Percentiles rank a stretch among this genome's conserved stretches.
These are phyloP conservation scores for Fusarium metavorans DNA, from an alignment of 2,329 filamentous ascomycete species.

Conservation along the genomic window DNA sequence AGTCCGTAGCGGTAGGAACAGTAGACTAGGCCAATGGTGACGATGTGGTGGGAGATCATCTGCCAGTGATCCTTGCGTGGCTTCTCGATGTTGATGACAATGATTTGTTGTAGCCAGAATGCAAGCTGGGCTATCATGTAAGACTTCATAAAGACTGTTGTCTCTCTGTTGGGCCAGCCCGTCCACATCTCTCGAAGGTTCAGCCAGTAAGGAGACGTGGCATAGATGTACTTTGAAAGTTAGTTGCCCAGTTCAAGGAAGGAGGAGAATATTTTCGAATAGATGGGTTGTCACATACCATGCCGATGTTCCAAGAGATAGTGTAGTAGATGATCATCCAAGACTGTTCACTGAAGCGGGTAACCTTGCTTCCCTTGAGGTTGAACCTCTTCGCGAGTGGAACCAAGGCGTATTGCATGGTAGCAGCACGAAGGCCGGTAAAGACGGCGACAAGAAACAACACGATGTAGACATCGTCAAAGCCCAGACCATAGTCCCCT, in stretches of 20 bases:
- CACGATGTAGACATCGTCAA: constrained; percentile 84
- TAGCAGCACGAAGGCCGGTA: constrained; percentile 83
- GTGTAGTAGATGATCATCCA: constrained; percentile 89
- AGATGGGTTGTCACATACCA: constrained; percentile 68
- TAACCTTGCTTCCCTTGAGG: constrained; percentile 79
- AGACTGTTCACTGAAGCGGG: constrained; percentile 92
- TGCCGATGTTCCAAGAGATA: constrained; percentile 83
- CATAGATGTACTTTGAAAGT: constrained; percentile 77
- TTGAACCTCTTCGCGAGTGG: constrained; percentile 80
- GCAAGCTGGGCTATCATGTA: constrained; percentile 92
- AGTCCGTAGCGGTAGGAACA: constrained; percentile 88
- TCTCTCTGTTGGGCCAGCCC: constrained; percentile 82
- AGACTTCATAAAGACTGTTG: constrained; percentile 80
- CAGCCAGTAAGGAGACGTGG: constrained; percentile 80
- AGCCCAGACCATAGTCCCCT: constrained; percentile 79
- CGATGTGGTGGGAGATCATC: constrained; percentile 94
- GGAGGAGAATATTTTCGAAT: background rate
- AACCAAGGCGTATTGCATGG: constrained; percentile 87
- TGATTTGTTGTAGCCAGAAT: constrained; percentile 94
- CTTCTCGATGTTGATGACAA: constrained; percentile 95
- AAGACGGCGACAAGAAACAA: constrained; percentile 85
- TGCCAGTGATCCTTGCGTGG: constrained; percentile 94
- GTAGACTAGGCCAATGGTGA: constrained; percentile 84
- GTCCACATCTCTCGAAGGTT: constrained; percentile 84
- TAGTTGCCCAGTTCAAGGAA: rapidly evolving